A percentile compares a stretch with the other conserved stretches of the same genome.
Conservation (phyloP, 306 rosid genomes). For the Rosa multiflora region DNA sequence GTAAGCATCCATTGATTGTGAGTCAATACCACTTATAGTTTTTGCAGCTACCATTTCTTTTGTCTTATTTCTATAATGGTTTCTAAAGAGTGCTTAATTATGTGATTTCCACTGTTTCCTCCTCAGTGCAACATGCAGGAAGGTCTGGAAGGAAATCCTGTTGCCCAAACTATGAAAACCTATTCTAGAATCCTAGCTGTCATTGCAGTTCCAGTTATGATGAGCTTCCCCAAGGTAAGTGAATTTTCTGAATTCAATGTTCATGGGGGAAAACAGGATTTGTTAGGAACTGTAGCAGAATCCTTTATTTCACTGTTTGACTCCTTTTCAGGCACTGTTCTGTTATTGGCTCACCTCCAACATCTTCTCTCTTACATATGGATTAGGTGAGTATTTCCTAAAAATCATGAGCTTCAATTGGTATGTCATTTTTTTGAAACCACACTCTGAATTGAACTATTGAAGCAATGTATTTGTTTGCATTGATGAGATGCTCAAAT, state of each 20-base stretch:
- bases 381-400: conserved; percentile 61
- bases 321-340: conserved; percentile 75
- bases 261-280: not conserved
- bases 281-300: not conserved
- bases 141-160: conserved; percentile 94
- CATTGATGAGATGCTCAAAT: not conserved
- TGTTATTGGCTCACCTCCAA: conserved; percentile 94
- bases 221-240: conserved; percentile 73
- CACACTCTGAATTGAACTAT: not conserved
- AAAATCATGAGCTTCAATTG: not conserved
- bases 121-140: conserved; percentile 82
- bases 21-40: not conserved
- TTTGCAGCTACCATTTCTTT: not conserved
- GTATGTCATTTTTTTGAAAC: not conserved
- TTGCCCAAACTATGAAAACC: conserved; percentile 74
- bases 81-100: conserved; percentile 4
- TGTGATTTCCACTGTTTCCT: conserved; percentile 19
- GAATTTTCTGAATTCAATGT: conserved; percentile 19
- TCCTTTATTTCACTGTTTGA: not conserved
- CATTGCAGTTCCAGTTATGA: conserved; percentile 80
- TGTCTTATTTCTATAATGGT: not conserved
- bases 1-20: not conserved
- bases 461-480: not conserved
- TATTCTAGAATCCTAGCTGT: conserved; percentile 74
- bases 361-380: conserved; percentile 66